Base-by-base conservation (phyloP, 1,284 basidiomycete species). In the Anthracocystis panici-leucophaei region DNA sequence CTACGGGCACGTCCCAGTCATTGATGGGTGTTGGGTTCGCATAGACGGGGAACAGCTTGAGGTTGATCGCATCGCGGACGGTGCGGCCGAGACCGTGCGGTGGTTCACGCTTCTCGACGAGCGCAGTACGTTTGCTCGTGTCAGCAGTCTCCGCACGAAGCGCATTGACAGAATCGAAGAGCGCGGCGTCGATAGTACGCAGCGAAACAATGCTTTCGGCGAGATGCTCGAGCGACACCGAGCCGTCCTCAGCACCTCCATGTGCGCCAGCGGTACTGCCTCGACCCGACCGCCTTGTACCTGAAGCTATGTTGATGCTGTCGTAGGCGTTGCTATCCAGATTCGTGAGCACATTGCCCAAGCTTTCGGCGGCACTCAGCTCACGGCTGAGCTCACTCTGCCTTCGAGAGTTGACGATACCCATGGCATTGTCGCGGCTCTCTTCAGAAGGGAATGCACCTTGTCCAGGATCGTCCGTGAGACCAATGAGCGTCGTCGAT, bases 21-120 rank as follows among this genome's bases (percentile, higher is more conserved):
- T 92, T 89, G 23, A 97, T 92, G 0, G 89, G 87, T 0, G 92
- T 91, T 10, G 97, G 97, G 81, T 98, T 98, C 4, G 95, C 93
- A 80, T 95, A 97, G 85, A 95, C 96, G 0, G 94, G 97, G 71
- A 98, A 95, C 40, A 99, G 92, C 70, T 97, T 97, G 78, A 99
- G 70, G 48, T 85, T 85, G 74, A 85, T 80, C 1, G 84, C 84
- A 51, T 85, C 82, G 9, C 82, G 62, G 38, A 85, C 84, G 3
- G 83, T 84, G 23, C 82, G 69, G 0, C 83, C 84, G 1, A 85
- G 69, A 7, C 83, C 83, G 41, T 85, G 83, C 0, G 82, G 83
- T 16, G 75, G 68, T 31, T 82, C 80, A 3, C 79, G 61, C 54
- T 65, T 65, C 40, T 79, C 77, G 8, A 70, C 70, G 21, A 77